A percentile compares a stretch with the other conserved stretches of the same genome.
phyloP scores from a whole-genome alignment of 139 green algal species.

The Spirogloea muscicola region DNA sequence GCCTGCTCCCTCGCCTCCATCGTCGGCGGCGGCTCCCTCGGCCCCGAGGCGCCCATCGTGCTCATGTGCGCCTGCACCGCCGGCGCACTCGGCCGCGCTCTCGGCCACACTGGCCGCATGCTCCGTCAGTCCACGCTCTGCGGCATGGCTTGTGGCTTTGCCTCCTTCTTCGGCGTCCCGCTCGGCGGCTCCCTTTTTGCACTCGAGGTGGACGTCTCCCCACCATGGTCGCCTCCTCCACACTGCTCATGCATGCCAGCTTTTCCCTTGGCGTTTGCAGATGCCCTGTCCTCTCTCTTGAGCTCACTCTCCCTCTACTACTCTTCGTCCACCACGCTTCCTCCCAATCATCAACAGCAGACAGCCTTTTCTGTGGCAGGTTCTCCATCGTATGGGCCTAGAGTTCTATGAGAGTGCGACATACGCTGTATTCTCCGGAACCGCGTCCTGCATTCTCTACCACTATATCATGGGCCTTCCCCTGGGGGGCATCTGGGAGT shows the following conservation, averaged over 20 bases:
- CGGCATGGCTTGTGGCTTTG: too few relatives aligned
- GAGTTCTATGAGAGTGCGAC: slow-evolving; percentile 29
- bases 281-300: neutral
- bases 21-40: too few relatives aligned
- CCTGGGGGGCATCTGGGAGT: slow-evolving; percentile 33
- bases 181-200: too few relatives aligned
- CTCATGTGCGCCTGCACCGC: too few relatives aligned
- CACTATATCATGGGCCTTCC: slow-evolving; percentile 13
- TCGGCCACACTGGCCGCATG: too few relatives aligned
- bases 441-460: slow-evolving; percentile 19
- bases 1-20: too few relatives aligned
- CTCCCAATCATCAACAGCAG: neutral
- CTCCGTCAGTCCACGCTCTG: too few relatives aligned
- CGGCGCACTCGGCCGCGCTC: too few relatives aligned
- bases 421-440: slow-evolving; percentile 23
- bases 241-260: neutral
- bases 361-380: slow-evolving; percentile 6
- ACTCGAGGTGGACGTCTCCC: neutral
- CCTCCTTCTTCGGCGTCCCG: too few relatives aligned
- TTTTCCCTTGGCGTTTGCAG: neutral
- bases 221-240: neutral
- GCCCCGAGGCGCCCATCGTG: too few relatives aligned
- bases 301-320: neutral
- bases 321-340: neutral
- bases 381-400: slow-evolving; percentile 19